phyloP scores from a whole-genome alignment of 805 yeast species.

The Candida anglica region DNA sequence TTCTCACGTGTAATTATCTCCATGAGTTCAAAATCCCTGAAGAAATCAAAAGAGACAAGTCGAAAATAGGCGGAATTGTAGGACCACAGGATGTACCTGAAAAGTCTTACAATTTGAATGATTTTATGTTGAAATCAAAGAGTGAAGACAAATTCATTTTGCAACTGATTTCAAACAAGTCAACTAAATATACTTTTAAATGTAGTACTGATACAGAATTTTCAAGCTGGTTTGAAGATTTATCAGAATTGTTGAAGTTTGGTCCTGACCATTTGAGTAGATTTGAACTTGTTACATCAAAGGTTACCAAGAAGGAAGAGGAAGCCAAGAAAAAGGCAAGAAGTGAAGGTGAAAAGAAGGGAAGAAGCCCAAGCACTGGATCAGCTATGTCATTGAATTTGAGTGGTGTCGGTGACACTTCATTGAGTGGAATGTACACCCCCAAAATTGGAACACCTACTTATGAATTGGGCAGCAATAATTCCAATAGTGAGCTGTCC shows the following conservation, averaged over 20 bases:
- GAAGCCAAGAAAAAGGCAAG: not conserved
- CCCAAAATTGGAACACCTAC: conserved; percentile 34
- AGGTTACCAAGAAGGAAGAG: conserved; percentile 23
- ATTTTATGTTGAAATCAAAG: conserved; percentile 26
- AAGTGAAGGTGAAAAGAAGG: no score
- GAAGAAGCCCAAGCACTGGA: no score
- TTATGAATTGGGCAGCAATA: conserved; percentile 8
- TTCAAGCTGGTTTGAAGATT: conserved; percentile 51
- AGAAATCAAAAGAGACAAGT: conserved; percentile 17
- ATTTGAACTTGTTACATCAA: conserved; percentile 43
- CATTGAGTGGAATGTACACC: conserved; percentile 29
- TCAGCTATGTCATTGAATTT: conserved; percentile 12
- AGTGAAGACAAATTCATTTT: conserved; percentile 34
- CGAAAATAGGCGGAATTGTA: conserved; percentile 36
- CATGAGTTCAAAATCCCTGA: conserved; percentile 38
- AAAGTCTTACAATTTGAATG: conserved; percentile 40
- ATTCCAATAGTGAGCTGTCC: not conserved
- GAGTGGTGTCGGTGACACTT: no score
- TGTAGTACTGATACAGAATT: conserved; percentile 43
- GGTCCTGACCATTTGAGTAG: conserved; percentile 44
- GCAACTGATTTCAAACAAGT: conserved; percentile 19
- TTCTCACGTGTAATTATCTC: conserved; percentile 39
- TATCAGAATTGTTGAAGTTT: conserved; percentile 48
- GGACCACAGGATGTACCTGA: conserved; percentile 37
- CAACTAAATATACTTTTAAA: conserved; percentile 38